Evolutionary conservation across 1,139 yeast species (phyloP).

Genomic region (Nakaseomyces bracarensis): DNA sequence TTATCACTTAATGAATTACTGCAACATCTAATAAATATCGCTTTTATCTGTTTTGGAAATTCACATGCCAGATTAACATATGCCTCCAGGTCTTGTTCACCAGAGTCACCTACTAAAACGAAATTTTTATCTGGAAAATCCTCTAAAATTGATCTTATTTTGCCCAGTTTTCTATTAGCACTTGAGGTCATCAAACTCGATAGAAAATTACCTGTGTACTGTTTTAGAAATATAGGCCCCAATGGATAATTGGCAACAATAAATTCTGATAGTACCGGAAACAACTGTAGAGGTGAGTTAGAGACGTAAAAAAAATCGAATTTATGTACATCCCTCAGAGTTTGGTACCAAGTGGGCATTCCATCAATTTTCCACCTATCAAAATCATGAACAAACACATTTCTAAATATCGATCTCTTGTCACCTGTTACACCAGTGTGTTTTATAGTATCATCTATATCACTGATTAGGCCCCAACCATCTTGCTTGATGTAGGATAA

Average conservation of each 20-base stretch:
- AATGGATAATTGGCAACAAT: slow-evolving; percentile 52
- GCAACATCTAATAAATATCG: slow-evolving; percentile 77
- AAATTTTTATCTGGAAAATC: slow-evolving; percentile 77
- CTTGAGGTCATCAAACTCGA: slow-evolving; percentile 82
- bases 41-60: slow-evolving; percentile 56
- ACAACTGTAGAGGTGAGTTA: slow-evolving; percentile 90
- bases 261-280: slow-evolving; percentile 54
- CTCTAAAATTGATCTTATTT: slow-evolving; percentile 52
- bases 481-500: slow-evolving; percentile 20
- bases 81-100: slow-evolving; percentile 91
- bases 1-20: slow-evolving; percentile 54
- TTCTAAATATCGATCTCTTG: slow-evolving; percentile 70
- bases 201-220: slow-evolving; percentile 70
- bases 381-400: slow-evolving; percentile 60
- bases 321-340: slow-evolving; percentile 35
- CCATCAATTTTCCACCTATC: slow-evolving; percentile 63
- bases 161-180: slow-evolving; percentile 64
- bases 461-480: slow-evolving; percentile 72
- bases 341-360: slow-evolving; percentile 61
- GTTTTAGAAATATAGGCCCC: slow-evolving; percentile 73
- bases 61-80: slow-evolving; percentile 60
- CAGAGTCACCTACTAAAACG: slow-evolving; percentile 86
- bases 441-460: slow-evolving; percentile 90
- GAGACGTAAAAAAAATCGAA: slow-evolving; percentile 83
- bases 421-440: slow-evolving; percentile 85